These are phyloP conservation scores for Trichoderma breve DNA, from an alignment of 2,329 filamentous ascomycete genomes.

Conservation along the genomic window DNA sequence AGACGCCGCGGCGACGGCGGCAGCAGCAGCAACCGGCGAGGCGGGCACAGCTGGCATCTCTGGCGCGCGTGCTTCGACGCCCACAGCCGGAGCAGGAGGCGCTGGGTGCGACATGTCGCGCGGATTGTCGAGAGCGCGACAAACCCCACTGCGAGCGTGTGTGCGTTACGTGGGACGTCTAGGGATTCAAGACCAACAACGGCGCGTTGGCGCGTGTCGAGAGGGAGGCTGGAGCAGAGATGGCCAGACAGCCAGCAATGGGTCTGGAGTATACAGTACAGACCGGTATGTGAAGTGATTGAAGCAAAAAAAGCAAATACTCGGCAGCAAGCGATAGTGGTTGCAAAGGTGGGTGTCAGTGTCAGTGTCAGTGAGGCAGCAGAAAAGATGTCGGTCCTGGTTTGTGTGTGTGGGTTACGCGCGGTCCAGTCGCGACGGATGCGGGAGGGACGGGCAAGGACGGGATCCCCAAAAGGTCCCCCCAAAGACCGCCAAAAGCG, in stretches of 20 bases:
- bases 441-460: constrained; percentile 23
- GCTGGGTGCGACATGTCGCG: constrained; percentile 24
- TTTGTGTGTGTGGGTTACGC: constrained; percentile 29
- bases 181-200: background rate
- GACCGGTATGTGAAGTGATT: background rate
- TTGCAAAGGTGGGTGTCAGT: background rate
- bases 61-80: constrained; percentile 7
- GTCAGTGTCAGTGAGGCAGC: background rate
- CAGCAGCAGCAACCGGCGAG: background rate
- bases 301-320: background rate
- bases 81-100: constrained; percentile 3
- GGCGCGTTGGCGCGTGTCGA: constrained; percentile 13
- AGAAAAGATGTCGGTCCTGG: constrained; percentile 5
- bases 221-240: background rate
- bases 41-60: constrained; percentile 7
- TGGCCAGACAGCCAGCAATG: background rate
- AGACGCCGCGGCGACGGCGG: constrained; percentile 3
- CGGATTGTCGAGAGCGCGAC: constrained; percentile 19
- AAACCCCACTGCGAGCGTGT: constrained; percentile 20
- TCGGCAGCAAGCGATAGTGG: background rate
- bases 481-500: background rate
- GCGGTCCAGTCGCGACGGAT: constrained; percentile 34
- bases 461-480: constrained; percentile 10
- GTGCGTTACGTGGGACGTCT: constrained; percentile 8
- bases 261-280: background rate